These are phyloP conservation scores for Papiliotrema fonsecae DNA, from an alignment of 1,284 basidiomycete species.

Conservation along the genomic window DNA sequence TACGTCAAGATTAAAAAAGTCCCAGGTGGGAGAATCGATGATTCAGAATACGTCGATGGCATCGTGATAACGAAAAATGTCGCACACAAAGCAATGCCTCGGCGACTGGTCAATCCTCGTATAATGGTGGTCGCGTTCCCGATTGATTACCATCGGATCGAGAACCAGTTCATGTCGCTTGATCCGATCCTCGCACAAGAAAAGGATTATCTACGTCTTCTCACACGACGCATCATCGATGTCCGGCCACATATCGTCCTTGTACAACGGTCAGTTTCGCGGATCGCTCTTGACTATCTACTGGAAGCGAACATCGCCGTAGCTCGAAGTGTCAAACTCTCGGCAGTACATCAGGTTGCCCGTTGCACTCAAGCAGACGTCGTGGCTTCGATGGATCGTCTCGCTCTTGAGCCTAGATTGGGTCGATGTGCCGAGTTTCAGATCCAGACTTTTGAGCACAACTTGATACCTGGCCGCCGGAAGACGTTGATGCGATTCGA, in stretches of 20 bases:
- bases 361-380: conserved; percentile 94
- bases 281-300: conserved; percentile 86
- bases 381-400: conserved; percentile 89
- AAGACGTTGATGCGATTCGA: conserved; percentile 98
- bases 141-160: conserved; percentile 88
- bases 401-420: conserved; percentile 82
- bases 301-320: conserved; percentile 84
- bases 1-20: conserved; percentile 99
- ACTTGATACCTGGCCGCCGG: conserved; percentile 78
- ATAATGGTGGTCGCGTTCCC: conserved; percentile 96
- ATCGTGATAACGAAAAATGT: conserved; percentile 98
- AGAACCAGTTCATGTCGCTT: conserved; percentile 90
- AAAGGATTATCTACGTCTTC: conserved; percentile 84
- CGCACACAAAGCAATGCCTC: conserved; percentile 73
- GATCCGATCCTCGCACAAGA: conserved; percentile 91
- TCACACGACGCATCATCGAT: conserved; percentile 83
- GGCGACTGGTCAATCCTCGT: conserved; percentile 59
- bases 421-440: conserved; percentile 85
- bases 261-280: conserved; percentile 86
- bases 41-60: conserved; percentile 96
- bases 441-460: conserved; percentile 91
- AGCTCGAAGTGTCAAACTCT: conserved; percentile 81
- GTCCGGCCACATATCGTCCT: conserved; percentile 88
- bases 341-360: conserved; percentile 79
- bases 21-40: conserved; percentile 82